These are phyloP conservation scores for Fusarium proliferatum DNA, from an alignment of 2,329 filamentous ascomycete genomes.

Conservation along the genomic window DNA sequence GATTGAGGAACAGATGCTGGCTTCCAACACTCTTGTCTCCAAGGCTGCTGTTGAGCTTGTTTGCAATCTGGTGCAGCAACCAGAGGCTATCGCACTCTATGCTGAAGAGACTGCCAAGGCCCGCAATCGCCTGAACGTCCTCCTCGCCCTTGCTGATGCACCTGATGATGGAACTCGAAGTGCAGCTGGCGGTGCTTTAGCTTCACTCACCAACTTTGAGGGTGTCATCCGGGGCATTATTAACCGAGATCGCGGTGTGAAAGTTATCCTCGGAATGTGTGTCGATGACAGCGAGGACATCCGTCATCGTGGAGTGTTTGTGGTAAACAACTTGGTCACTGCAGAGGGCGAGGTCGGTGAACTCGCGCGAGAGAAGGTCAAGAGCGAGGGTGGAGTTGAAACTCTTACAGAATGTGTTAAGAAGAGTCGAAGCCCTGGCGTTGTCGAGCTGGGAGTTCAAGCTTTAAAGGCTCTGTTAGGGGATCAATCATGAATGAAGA, in stretches of 20 bases:
- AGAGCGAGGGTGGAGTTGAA: slow-evolving; percentile 72
- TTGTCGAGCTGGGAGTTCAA: slow-evolving; percentile 77
- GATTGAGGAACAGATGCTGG: slow-evolving; percentile 86
- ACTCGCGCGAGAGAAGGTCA: slow-evolving; percentile 69
- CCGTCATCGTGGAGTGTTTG: slow-evolving; percentile 78
- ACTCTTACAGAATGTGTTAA: slow-evolving; percentile 76
- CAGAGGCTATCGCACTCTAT: slow-evolving; percentile 75
- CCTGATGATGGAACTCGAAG: slow-evolving; percentile 82
- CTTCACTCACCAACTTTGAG: slow-evolving; percentile 84
- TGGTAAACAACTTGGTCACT: slow-evolving; percentile 77
- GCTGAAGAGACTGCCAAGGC: slow-evolving; percentile 75
- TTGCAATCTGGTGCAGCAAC: slow-evolving; percentile 85
- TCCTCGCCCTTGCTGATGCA: slow-evolving; percentile 88
- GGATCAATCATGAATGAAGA: slow-evolving; percentile 40
- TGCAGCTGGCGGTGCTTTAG: slow-evolving; percentile 89
- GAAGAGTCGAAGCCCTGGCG: slow-evolving; percentile 73
- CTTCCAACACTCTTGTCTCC: slow-evolving; percentile 78
- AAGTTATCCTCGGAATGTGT: slow-evolving; percentile 84
- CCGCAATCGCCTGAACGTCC: slow-evolving; percentile 79
- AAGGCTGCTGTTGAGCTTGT: slow-evolving; percentile 89
- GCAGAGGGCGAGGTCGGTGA: slow-evolving; percentile 74
- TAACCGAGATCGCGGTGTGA: slow-evolving; percentile 75
- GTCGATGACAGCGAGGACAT: slow-evolving; percentile 77
- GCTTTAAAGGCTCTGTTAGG: slow-evolving; percentile 76
- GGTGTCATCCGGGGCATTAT: slow-evolving; percentile 77